Base-by-base conservation (phyloP, 441 rosid species). In the Macaranga tanarius region DNA sequence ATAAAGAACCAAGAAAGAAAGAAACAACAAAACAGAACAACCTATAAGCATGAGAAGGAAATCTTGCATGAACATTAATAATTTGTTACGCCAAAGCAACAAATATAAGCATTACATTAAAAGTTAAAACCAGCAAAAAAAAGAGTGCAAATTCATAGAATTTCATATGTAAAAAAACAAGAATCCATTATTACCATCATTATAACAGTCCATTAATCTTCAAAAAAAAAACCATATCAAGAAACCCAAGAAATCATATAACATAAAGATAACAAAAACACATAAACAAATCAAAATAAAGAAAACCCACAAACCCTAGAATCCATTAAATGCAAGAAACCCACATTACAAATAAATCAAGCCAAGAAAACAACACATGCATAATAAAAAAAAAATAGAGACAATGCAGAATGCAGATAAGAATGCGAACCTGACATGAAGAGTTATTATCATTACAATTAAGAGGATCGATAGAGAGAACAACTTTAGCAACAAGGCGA, bases 401-500 rank as follows among this genome's bases (percentile, higher is more conserved):
- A n/a, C n/a, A 12, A 57, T 7, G 8, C 52, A 17, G 31, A 1
- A 58, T 7, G 54, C 15, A 23, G 7, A 7, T 20, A 15, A 50
- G 23, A 31, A 70, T 45, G 23, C 40, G 47, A 11, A 91, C 98
- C 97, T 89, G 78, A 26, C 79, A 85, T 59, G 91, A 64, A 65
- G 81, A 74, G 54, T 78, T 75, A 7, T 84, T 83, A 40, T 86
- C 90, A 31, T 74, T 79, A 23, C 89, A 44, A 16, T 44, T 69
- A n/a, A 84, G 79, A 77, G 83, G 92, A 65, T 91, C 91, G 75
- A 89, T 61, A 55, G 85, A 75, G 79, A 83, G 83, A 69, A 87
- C 82, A 75, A 90, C 88, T 75, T 91, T 91, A 34, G 92, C 89
- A 23, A 89, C 65, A 2, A 89, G 82, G 28, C 63, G 69, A 63